These are phyloP conservation scores for Fusarium coicis DNA, from an alignment of 2,329 filamentous ascomycete genomes.

Conservation along the genomic window DNA sequence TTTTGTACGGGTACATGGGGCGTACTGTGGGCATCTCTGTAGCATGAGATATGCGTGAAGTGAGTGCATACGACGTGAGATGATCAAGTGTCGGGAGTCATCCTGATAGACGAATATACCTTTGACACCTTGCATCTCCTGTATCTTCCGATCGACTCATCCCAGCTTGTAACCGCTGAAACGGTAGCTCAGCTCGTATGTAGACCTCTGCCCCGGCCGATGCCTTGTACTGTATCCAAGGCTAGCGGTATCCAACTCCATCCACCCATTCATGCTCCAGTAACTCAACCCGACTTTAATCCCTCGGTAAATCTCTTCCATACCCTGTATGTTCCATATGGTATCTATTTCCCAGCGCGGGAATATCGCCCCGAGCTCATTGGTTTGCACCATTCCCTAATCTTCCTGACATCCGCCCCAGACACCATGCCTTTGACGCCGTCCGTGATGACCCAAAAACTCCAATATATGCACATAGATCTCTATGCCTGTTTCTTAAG, in stretches of 20 bases:
- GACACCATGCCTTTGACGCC: slow-evolving; percentile 11
- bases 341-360: neutral
- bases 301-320: neutral
- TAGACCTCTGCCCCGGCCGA: neutral
- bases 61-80: slow-evolving; percentile 8
- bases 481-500: neutral
- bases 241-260: neutral
- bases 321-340: neutral
- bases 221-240: neutral
- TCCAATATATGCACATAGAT: slow-evolving; percentile 14
- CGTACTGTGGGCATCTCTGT: slow-evolving; percentile 27
- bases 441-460: slow-evolving; percentile 20
- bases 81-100: slow-evolving; percentile 9
- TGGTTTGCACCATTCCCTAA: slow-evolving; percentile 1
- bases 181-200: neutral
- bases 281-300: neutral
- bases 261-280: neutral
- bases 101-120: slow-evolving; percentile 36
- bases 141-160: neutral
- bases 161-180: neutral
- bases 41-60: slow-evolving; percentile 13
- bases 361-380: neutral
- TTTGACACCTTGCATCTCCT: slow-evolving; percentile 1
- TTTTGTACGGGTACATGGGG: slow-evolving; percentile 19
- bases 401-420: neutral